phyloP scores from a whole-genome alignment of 208 protist species.

The Leishmania lainsoni region DNA sequence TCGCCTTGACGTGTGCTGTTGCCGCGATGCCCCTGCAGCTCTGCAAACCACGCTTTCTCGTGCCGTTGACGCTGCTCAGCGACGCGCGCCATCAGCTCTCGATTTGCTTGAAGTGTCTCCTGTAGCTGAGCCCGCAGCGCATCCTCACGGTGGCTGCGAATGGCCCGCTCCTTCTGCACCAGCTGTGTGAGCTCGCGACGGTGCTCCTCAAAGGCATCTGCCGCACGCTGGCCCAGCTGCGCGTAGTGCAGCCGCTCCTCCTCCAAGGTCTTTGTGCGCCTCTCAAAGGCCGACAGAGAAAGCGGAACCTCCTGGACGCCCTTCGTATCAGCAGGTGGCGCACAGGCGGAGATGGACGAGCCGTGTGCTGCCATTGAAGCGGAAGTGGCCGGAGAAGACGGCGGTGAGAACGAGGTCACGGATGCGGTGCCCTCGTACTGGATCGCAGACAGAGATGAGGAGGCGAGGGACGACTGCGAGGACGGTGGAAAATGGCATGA shows the following conservation, averaged over 20 bases:
- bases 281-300: slow-evolving; percentile 49
- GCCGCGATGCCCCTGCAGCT: slow-evolving; percentile 31
- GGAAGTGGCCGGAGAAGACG: neutral
- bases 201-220: slow-evolving; percentile 66
- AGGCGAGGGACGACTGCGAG: neutral
- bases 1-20: slow-evolving; percentile 8
- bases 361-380: neutral
- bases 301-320: slow-evolving; percentile 15
- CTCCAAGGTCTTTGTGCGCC: slow-evolving; percentile 42
- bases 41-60: slow-evolving; percentile 29
- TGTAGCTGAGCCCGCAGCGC: slow-evolving; percentile 55
- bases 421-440: neutral
- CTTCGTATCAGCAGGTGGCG: neutral
- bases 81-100: slow-evolving; percentile 30
- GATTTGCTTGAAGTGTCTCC: slow-evolving; percentile 30
- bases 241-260: slow-evolving; percentile 64
- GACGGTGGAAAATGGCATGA: neutral
- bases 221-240: slow-evolving; percentile 39
- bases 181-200: slow-evolving; percentile 72
- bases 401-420: neutral
- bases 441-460: slow-evolving; percentile 2
- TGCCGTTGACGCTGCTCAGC: slow-evolving; percentile 21
- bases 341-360: neutral
- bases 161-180: slow-evolving; percentile 64
- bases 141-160: slow-evolving; percentile 56